These are phyloP conservation scores for Trichoderma aggressivum DNA, from an alignment of 2,329 filamentous ascomycete genomes.

Conservation along the genomic window DNA sequence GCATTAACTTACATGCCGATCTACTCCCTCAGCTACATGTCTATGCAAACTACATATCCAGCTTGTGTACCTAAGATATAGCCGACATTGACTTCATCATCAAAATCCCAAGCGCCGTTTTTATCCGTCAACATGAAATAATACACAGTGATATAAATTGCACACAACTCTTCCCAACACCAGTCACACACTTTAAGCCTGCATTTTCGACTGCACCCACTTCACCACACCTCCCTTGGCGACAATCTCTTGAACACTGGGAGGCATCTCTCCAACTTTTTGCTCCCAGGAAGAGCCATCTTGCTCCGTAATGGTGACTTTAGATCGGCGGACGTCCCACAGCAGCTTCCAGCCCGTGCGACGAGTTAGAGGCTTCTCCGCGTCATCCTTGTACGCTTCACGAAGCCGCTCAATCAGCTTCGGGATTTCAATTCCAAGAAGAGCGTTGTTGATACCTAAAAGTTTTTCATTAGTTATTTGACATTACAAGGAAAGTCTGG, in stretches of 20 bases:
- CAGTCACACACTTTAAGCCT: not conserved
- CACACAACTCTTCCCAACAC: not conserved
- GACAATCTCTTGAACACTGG: conserved; percentile 85
- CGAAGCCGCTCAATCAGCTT: conserved; percentile 63
- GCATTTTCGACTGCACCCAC: conserved; percentile 74
- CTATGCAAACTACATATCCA: too few relatives aligned
- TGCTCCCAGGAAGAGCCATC: conserved; percentile 69
- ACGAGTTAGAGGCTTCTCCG: conserved; percentile 57
- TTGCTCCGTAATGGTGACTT: conserved; percentile 68
- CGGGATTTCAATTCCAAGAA: conserved; percentile 70
- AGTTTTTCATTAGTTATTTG: not conserved
- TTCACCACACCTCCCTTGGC: conserved; percentile 68
- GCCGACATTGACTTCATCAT: not conserved
- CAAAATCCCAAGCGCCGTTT: not conserved
- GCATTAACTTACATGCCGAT: not conserved
- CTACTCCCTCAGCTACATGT: too few relatives aligned
- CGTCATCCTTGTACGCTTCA: conserved; percentile 52
- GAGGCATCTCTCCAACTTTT: conserved; percentile 77
- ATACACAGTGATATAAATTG: not conserved
- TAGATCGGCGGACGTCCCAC: conserved; percentile 75
- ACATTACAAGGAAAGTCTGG: not conserved
- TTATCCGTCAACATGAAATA: not conserved
- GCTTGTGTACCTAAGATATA: too few relatives aligned
- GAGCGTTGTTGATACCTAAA: conserved; percentile 67
- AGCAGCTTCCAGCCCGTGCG: conserved; percentile 79